Conservation (phyloP, 176 grass and related monocot species). For the Calamus simplicifolius region DNA sequence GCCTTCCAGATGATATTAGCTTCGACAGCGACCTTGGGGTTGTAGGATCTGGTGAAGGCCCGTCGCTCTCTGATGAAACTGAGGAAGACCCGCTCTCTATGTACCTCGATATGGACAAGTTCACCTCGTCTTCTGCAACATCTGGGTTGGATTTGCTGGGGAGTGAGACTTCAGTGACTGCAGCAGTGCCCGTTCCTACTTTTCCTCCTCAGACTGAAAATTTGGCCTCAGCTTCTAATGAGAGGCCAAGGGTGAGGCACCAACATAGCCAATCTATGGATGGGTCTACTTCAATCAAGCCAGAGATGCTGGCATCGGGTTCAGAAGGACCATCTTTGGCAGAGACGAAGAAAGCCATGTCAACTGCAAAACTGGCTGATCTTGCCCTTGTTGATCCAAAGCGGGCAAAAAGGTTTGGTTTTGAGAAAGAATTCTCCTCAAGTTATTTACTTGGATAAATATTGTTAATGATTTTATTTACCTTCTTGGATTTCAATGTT, state of each 20-base stretch:
- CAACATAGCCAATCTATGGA: slow-evolving; percentile 77
- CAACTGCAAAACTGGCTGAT: slow-evolving; percentile 64
- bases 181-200: slow-evolving; percentile 30
- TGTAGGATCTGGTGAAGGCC: slow-evolving; percentile 33
- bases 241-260: slow-evolving; percentile 35
- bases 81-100: slow-evolving; percentile 25
- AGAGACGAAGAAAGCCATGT: slow-evolving; percentile 67
- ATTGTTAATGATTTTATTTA: too few relatives aligned
- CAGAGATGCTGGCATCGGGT: slow-evolving; percentile 18
- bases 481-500: too few relatives aligned
- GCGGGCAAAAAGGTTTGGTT: slow-evolving; percentile 60
- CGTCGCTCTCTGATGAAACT: slow-evolving; percentile 4
- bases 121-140: slow-evolving; percentile 5
- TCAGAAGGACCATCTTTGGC: slow-evolving; percentile 14
- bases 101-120: slow-evolving; percentile 15
- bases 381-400: slow-evolving; percentile 75
- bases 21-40: slow-evolving; percentile 51
- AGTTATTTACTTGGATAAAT: too few relatives aligned
- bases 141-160: background rate
- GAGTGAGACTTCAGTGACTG: background rate
- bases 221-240: slow-evolving; percentile 5
- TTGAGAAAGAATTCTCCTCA: too few relatives aligned
- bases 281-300: slow-evolving; percentile 35
- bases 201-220: slow-evolving; percentile 21
- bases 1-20: slow-evolving; percentile 53